Base-by-base conservation (phyloP, 2,329 filamentous ascomycete genomes). In the Fusarium papillatum region DNA sequence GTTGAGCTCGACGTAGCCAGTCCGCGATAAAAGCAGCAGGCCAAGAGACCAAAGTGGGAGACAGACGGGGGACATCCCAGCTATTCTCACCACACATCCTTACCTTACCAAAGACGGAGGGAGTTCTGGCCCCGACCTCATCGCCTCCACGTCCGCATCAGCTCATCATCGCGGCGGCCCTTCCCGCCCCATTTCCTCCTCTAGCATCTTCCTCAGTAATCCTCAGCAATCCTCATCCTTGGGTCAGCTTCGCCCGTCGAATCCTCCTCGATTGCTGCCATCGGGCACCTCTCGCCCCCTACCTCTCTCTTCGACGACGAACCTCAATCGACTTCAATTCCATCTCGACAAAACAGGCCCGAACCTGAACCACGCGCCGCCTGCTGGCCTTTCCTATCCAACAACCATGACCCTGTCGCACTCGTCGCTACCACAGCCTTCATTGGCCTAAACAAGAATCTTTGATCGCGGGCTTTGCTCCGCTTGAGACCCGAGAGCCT, bases 361-460 rank as follows among this genome's bases (percentile, higher is more conserved):
- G 62, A 76, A 72, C 68, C 76, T 76, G 65, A 74, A 73, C 71
- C 55, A 64, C 68, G 62, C 78, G 76, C 78, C 69, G 78, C 78
- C 76, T 64, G 57, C 70, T 75, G 74, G 75, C 73, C 57, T 72
- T 73, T 69, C 63, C 64, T 69, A 67, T 70, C 57, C 70, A 55
- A 78, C 73, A 80, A 82, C 73, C 76, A 83, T 83, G 82, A 79
- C 74, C 80, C 76, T 78, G 68, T 80, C 77, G 79, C 77, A 67
- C 74, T 78, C 78, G 74, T 77, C 74, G 70, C 71, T 68, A 69
- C 77, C 76, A 77, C 77, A 79, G 82, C 79, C 81, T 81, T 80
- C 69, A 77, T 81, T 80, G 78, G 79, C 80, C 72, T 80, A 79
- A 80, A 75, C 48, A 53, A 72, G 61, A 76, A 38, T 39, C 55